Conservation (phyloP, 495 filamentous ascomycete species). For the Lasiosphaeria ovina region DNA sequence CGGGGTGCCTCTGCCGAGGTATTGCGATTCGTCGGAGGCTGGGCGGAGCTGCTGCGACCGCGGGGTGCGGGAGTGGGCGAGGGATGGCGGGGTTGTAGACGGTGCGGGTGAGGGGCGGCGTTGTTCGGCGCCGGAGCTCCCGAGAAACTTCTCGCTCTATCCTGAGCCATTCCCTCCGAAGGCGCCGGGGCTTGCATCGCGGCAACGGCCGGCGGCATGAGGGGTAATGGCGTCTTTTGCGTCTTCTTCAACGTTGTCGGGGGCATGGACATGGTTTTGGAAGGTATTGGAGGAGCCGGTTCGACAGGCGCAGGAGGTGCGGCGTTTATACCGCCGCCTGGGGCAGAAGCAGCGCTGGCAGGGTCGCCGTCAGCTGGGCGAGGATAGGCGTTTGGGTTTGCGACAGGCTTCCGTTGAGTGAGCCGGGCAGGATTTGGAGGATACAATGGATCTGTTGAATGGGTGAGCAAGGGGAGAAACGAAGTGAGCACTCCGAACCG, state of each 20-base stretch:
- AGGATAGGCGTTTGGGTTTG: constrained; percentile 5
- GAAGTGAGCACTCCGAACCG: constrained; percentile 17
- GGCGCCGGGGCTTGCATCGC: constrained; percentile 5
- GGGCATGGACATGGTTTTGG: constrained; percentile 9
- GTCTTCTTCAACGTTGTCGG: constrained; percentile 19
- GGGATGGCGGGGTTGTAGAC: constrained; percentile 22
- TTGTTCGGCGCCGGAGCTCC: constrained; percentile 5
- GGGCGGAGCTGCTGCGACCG: constrained; percentile 41
- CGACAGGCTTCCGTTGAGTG: constrained; percentile 19
- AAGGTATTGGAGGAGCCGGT: constrained; percentile 9
- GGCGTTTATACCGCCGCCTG: neutral
- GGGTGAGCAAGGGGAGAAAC: constrained; percentile 20
- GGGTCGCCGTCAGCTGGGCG: constrained; percentile 7
- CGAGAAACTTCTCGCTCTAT: constrained; percentile 14
- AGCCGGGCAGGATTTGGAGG: constrained; percentile 9
- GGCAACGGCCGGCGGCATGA: neutral
- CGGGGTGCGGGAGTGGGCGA: constrained; percentile 31
- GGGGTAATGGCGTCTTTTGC: constrained; percentile 17
- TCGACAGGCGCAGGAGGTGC: neutral
- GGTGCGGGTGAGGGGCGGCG: constrained; percentile 19
- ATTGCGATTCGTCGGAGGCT: constrained; percentile 27
- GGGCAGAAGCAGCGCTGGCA: neutral
- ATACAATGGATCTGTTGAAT: constrained; percentile 2
- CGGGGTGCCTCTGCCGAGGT: constrained; percentile 25
- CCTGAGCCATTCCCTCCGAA: neutral